Conservation (phyloP, 2,329 filamentous ascomycete species). For the Emergomyces orientalis region DNA sequence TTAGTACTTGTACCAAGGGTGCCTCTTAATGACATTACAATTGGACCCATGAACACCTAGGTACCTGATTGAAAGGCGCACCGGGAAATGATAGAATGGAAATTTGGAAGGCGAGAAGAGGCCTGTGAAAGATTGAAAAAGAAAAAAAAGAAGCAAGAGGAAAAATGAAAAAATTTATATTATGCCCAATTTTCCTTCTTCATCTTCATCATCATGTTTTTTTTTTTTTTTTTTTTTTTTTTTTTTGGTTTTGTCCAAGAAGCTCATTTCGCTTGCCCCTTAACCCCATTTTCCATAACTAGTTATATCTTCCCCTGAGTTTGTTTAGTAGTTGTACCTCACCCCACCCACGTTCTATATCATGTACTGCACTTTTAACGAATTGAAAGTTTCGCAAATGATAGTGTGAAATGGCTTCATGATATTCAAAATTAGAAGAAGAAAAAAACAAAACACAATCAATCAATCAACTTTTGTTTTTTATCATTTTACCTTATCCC, state of each 20-base stretch:
- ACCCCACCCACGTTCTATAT: not conserved
- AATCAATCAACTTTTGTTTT: too few relatives aligned
- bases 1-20: not conserved
- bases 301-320: not conserved
- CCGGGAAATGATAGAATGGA: conserved; percentile 6
- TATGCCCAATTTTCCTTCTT: not conserved
- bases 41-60: not conserved
- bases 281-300: not conserved
- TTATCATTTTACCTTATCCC: too few relatives aligned
- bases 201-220: not conserved
- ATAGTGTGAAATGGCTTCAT: not conserved
- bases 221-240: not conserved
- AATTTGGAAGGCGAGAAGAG: not conserved
- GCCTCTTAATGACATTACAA: not conserved
- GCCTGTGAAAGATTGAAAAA: not conserved
- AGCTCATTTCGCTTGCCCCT: not conserved
- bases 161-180: not conserved
- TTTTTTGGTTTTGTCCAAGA: not conserved
- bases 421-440: too few relatives aligned
- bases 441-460: not conserved
- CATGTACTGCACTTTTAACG: not conserved
- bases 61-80: conserved; percentile 3
- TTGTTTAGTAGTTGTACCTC: not conserved
- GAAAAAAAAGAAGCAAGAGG: not conserved
- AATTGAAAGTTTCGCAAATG: not conserved